Conservation (phyloP, 495 filamentous ascomycete genomes). For the Hypoxylon lenormandii region DNA sequence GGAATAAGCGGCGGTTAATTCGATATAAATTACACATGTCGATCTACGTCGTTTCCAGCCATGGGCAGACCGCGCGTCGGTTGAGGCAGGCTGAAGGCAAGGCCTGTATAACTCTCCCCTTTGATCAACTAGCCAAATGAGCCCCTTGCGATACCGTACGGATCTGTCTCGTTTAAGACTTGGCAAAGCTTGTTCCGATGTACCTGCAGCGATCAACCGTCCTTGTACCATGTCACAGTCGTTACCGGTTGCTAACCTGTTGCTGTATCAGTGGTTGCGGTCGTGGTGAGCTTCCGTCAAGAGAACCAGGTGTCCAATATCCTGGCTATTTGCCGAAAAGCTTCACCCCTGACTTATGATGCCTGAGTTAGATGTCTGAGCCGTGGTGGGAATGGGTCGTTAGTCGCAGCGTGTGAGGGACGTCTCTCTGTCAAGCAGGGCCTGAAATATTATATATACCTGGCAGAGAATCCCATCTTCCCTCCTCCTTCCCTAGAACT, state of each 20-base stretch:
- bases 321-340: conserved; percentile 24
- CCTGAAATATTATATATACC: conserved; percentile 33
- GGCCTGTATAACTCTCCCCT: conserved; percentile 62
- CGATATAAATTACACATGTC: conserved; percentile 48
- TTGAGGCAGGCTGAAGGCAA: conserved; percentile 57
- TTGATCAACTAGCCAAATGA: conserved; percentile 23
- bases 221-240: conserved; percentile 9
- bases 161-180: conserved; percentile 31
- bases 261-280: conserved; percentile 12
- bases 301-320: conserved; percentile 9
- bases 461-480: conserved; percentile 1
- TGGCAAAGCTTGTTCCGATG: conserved; percentile 44
- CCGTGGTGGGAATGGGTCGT: conserved; percentile 9
- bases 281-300: conserved; percentile 10
- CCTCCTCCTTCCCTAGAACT: neutral
- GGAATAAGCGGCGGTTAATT: conserved; percentile 33
- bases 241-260: conserved; percentile 13
- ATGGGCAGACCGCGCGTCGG: conserved; percentile 61
- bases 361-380: neutral
- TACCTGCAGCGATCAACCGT: conserved; percentile 21
- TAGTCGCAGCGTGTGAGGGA: neutral
- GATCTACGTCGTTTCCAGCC: conserved; percentile 56
- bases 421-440: conserved; percentile 6
- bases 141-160: conserved; percentile 10
- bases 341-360: conserved; percentile 16